Conservation (phyloP, 768 basidiomycete species). For the Asterophora lycoperdoides region DNA sequence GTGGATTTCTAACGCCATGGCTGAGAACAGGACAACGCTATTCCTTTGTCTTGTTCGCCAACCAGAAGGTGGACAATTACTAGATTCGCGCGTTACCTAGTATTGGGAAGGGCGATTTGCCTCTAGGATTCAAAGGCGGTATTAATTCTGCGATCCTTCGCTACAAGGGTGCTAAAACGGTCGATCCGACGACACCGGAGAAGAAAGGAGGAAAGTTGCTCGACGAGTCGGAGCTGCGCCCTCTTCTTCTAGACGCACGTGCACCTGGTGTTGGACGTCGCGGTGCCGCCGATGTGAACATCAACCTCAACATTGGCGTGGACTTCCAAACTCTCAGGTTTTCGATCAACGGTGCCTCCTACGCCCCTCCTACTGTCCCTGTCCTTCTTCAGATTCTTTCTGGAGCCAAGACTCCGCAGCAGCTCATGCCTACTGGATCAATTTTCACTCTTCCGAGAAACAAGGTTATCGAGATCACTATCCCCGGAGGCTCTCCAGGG, state of each 20-base stretch:
- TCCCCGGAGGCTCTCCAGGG: conserved; percentile 25
- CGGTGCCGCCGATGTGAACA: conserved; percentile 15
- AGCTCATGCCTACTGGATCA: conserved; percentile 25
- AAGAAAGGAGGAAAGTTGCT: neutral
- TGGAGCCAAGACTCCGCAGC: conserved; percentile 31
- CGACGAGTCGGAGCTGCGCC: conserved; percentile 10
- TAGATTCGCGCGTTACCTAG: conserved; percentile 24
- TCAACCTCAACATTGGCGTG: conserved; percentile 12
- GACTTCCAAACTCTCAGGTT: conserved; percentile 18
- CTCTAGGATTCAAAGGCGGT: conserved; percentile 9
- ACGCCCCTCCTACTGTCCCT: conserved; percentile 33
- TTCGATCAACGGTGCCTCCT: conserved; percentile 28
- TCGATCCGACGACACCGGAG: conserved; percentile 8
- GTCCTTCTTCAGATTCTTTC: conserved; percentile 43
- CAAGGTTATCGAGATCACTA: conserved; percentile 35
- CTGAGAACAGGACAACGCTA: conserved; percentile 34
- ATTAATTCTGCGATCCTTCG: conserved; percentile 16
- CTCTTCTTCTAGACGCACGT: conserved; percentile 2
- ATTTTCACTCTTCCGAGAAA: conserved; percentile 32
- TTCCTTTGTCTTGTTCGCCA: conserved; percentile 33
- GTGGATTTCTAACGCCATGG: neutral
- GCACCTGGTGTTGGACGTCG: conserved; percentile 10
- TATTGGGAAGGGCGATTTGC: conserved; percentile 4
- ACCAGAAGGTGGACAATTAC: conserved; percentile 30
- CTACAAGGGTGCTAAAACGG: conserved; percentile 8